These are phyloP conservation scores for Lyophyllum decastes DNA, from an alignment of 768 basidiomycete genomes.

Conservation along the genomic window DNA sequence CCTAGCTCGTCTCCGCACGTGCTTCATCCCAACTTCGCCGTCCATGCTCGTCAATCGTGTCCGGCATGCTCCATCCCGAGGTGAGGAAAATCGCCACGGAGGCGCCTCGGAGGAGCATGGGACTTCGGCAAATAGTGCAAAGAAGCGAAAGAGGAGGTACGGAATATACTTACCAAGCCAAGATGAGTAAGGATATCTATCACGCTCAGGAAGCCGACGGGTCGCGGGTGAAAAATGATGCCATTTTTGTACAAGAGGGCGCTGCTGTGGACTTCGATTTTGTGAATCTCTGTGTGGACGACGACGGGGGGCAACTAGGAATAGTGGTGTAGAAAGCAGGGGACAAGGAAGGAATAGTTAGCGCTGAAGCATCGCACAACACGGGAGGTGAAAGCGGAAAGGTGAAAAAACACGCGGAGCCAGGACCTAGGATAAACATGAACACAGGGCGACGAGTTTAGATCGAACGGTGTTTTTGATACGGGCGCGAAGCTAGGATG, in stretches of 20 bases:
- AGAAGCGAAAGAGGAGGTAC: background rate
- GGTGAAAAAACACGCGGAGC: background rate
- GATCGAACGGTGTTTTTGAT: background rate
- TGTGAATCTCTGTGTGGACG: background rate
- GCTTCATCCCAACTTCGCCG: conserved; percentile 15
- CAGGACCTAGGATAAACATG: background rate
- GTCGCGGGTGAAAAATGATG: background rate
- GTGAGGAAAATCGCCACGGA: conserved; percentile 17
- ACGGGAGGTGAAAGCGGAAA: background rate
- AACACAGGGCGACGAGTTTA: background rate
- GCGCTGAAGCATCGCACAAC: background rate
- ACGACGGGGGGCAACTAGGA: background rate
- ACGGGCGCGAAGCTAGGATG: background rate
- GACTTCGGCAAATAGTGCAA: conserved; percentile 7
- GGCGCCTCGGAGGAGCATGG: conserved; percentile 20
- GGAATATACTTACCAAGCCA: background rate
- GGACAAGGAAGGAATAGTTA: background rate
- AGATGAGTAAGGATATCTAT: too few species aligned
- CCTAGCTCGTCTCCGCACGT: conserved; percentile 19
- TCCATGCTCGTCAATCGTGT: background rate
- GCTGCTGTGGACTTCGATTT: background rate
- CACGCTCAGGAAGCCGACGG: background rate
- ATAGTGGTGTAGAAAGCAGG: background rate
- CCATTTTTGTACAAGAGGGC: background rate
- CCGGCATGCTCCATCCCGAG: conserved; percentile 19